Conservation (phyloP, 108 stramenopile genomes). For the Cyclotella distinguenda region DNA sequence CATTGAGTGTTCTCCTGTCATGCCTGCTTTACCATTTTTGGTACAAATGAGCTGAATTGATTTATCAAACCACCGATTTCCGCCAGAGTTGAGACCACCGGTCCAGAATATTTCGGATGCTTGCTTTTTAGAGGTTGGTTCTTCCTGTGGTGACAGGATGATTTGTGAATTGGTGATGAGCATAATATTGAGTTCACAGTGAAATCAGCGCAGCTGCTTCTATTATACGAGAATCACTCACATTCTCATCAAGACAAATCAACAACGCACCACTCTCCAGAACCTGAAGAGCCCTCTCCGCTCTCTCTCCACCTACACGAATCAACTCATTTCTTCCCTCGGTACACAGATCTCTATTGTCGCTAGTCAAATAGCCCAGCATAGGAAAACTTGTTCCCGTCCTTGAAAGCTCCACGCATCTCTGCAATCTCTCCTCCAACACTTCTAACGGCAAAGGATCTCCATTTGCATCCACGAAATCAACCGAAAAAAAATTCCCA, state of each 20-base stretch:
- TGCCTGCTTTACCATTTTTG: slow-evolving; percentile 83
- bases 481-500: slow-evolving; percentile 70
- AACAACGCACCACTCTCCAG: slow-evolving; percentile 78
- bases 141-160: slow-evolving; percentile 26
- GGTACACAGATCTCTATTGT: slow-evolving; percentile 74
- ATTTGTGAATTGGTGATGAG: too few relatives aligned
- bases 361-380: slow-evolving; percentile 74
- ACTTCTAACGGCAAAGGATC: slow-evolving; percentile 55
- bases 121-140: slow-evolving; percentile 59
- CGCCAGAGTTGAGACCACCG: slow-evolving; percentile 51
- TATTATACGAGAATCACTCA: background rate
- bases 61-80: slow-evolving; percentile 90
- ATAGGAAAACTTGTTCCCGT: slow-evolving; percentile 25
- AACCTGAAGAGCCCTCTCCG: slow-evolving; percentile 65
- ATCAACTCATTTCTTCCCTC: slow-evolving; percentile 64
- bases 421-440: slow-evolving; percentile 51
- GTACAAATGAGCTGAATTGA: slow-evolving; percentile 81
- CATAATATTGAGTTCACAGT: background rate
- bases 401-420: slow-evolving; percentile 51
- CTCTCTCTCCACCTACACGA: slow-evolving; percentile 57
- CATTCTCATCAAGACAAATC: slow-evolving; percentile 75
- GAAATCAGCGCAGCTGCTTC: background rate
- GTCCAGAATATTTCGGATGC: slow-evolving; percentile 56
- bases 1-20: slow-evolving; percentile 87
- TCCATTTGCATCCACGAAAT: slow-evolving; percentile 54